Evolutionary conservation across 768 basidiomycete genomes (phyloP), one percentile per base, ranked within the genome.

Genomic region (Tulasnella sp.): DNA sequence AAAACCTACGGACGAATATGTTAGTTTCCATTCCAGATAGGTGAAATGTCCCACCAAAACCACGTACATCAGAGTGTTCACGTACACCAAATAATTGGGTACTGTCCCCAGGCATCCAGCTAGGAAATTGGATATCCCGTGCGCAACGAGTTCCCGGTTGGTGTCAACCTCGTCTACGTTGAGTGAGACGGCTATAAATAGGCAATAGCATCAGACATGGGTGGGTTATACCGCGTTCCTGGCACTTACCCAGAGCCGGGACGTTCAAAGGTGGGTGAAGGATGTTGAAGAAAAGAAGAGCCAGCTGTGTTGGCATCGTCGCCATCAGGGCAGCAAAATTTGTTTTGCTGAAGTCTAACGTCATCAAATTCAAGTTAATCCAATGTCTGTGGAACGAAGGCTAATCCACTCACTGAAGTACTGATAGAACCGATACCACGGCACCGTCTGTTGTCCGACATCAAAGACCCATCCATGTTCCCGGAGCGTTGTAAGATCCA

Each of bases 241-340:
- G 15, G 43, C 52, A 36, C 78, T 57, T 65, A 80, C 90, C 83
- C 11, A 97, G 72, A 6, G 91, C 87, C 6, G 93, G 93, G 7
- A 96, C 86, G 63, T 96, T 91, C 46, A 91, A 67, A 49, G 86
- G 86, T 37, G 90, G 83, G 65, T 91, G 86, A 41, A 92, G 66
- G 51, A 90, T 76, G 63, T 88, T 89, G 70, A 90, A 89, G 66
- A 90, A 89, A 34, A 90, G 60, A 81, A 99, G 68, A 3, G 94
- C 94, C 58, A 97, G 80, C 66, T 98, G 94, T 1, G 93, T 98
- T 3, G 94, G 93, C 65, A 99, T 70, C 0, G 90, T 93, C 1
- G 77, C 70, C 81, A 84, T 83, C 31, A 99, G 72, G 0, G 84
- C 79, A 3, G 65, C 69, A 71, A 80, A 88, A 17, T 71, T 72